Evolutionary conservation across 1,139 yeast genomes (phyloP), one percentile per base, ranked within the genome.

Genomic region (Candida tetrigidarum): DNA sequence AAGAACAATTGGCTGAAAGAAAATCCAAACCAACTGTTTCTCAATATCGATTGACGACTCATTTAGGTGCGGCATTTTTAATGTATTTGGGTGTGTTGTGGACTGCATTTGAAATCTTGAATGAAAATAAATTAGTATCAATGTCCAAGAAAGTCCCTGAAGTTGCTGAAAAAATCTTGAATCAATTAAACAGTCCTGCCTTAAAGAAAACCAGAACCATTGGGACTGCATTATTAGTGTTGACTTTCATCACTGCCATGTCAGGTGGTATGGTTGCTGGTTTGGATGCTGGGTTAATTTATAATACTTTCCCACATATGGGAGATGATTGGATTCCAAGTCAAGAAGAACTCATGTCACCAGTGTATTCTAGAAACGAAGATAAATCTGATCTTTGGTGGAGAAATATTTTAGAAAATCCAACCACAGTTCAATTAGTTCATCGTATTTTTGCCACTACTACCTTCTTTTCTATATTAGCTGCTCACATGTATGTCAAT

Each of bases 261-360:
- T 80, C 96, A 20, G 99, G 99, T 49, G 98, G 97, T 15, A 83
- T 95, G 79, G 99, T 95, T 40, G 99, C 99, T 14, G 99, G 99
- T 6, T 75, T 95, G 47, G 99, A 95, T 67, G 99, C 99, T 3
- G 99, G 99, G 41, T 76, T 92, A 64, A 91, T 95, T 55, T 95
- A 93, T 68, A 93, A 95, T 65, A 86, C 96, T 4, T 95, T 92
- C 78, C 99, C 99, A 23, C 89, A 85, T 58, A 95, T 95, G 99
- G 98, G 98, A 41, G 83, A 86, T 46, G 80, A 80, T 37, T 78
- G 79, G 69, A 57, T 88, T 29, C 99, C 99, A 11, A 78, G 86
- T 16, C 63, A 62, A 19, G 67, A 74, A 48, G 99, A 95, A 63
- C 72, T 95, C 43, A 80, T 91, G 75, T 86, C 88, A 40, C 83